phyloP scores from a whole-genome alignment of 768 basidiomycete genomes.

The Russula emetica region DNA sequence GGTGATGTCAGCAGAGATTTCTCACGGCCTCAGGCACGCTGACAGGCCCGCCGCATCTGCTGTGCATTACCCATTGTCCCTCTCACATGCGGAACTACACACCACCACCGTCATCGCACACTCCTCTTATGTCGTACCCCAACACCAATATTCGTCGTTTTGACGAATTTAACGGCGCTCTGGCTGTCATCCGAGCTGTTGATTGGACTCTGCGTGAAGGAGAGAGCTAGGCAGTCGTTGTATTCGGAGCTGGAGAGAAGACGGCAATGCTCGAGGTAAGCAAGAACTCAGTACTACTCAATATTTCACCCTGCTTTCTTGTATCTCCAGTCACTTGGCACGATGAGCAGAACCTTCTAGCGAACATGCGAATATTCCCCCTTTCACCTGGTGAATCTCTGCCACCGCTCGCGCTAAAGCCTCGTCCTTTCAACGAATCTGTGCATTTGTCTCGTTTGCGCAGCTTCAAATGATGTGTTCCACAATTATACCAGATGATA shows the following conservation, averaged over 20 bases:
- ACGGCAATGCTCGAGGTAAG: slow-evolving; percentile 60
- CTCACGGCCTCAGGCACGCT: too few relatives aligned
- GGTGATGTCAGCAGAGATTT: too few relatives aligned
- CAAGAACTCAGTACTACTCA: not conserved
- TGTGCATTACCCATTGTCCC: too few relatives aligned
- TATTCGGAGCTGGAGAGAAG: slow-evolving; percentile 62
- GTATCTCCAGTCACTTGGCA: not conserved
- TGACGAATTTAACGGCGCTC: slow-evolving; percentile 45
- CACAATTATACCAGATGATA: slow-evolving; percentile 93
- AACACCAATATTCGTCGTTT: slow-evolving; percentile 54
- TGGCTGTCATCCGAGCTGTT: slow-evolving; percentile 49
- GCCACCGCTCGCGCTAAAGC: slow-evolving; percentile 53
- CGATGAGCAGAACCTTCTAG: slow-evolving; percentile 53
- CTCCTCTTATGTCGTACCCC: slow-evolving; percentile 29
- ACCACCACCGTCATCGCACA: not conserved
- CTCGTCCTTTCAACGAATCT: slow-evolving; percentile 40
- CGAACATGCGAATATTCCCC: slow-evolving; percentile 68
- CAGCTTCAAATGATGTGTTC: slow-evolving; percentile 68
- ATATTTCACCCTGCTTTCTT: not conserved
- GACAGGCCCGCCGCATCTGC: too few relatives aligned
- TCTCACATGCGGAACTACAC: too few relatives aligned
- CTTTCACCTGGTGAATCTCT: slow-evolving; percentile 63
- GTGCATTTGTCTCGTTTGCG: slow-evolving; percentile 63
- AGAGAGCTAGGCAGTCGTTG: slow-evolving; percentile 74
- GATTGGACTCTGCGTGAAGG: slow-evolving; percentile 57